phyloP scores from a whole-genome alignment of 164 flowering plant species.

The Liquidambar formosana region DNA sequence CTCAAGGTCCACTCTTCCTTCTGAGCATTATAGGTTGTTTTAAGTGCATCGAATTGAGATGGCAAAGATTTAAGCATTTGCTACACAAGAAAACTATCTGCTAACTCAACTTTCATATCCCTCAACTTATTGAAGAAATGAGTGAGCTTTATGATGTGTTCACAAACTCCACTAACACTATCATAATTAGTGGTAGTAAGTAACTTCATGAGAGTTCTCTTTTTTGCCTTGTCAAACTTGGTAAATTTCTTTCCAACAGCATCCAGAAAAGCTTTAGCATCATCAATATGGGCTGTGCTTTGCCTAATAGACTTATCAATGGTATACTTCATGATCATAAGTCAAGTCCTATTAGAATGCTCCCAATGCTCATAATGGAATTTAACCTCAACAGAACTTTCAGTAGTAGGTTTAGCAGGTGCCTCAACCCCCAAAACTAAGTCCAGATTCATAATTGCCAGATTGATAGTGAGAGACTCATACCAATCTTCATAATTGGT shows the following conservation, averaged over 20 bases:
- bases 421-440: background rate
- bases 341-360: background rate
- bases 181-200: background rate
- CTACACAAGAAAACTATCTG: background rate
- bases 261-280: background rate
- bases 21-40: constrained; percentile 6
- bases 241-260: background rate
- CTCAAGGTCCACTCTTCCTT: constrained; percentile 1
- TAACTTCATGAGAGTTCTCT: background rate
- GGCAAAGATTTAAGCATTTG: constrained; percentile 3
- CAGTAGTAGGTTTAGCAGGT: background rate
- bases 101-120: background rate
- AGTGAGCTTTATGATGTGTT: background rate
- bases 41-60: background rate
- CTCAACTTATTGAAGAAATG: background rate
- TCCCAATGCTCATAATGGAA: background rate
- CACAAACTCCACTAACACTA: background rate
- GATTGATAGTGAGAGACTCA: background rate
- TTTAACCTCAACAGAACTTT: background rate
- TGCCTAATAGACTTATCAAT: too few species aligned
- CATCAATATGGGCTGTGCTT: too few species aligned
- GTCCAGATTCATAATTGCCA: background rate
- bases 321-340: background rate
- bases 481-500: too few species aligned
- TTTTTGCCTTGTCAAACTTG: background rate